These are phyloP conservation scores for Haematococcus lacustris DNA, from an alignment of 139 green algal genomes.

Conservation along the genomic window DNA sequence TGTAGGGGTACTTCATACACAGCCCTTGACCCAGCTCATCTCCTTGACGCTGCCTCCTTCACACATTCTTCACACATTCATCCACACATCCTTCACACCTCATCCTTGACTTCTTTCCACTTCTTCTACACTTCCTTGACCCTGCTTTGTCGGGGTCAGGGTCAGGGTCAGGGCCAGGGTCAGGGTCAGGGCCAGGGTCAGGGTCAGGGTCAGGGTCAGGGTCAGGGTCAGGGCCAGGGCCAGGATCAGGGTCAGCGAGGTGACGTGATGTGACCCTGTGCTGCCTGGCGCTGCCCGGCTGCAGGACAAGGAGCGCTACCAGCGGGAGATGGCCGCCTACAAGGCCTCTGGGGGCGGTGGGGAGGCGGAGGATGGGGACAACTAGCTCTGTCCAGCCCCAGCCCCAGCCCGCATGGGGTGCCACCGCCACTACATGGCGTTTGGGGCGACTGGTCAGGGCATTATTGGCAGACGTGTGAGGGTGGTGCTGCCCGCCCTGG, in stretches of 20 bases:
- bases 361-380: background rate
- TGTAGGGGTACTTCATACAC: background rate
- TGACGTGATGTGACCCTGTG: background rate
- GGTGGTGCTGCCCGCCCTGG: too few relatives aligned
- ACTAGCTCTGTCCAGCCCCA: too few relatives aligned
- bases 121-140: too few relatives aligned
- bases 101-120: background rate
- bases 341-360: slow-evolving; percentile 21
- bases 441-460: too few relatives aligned
- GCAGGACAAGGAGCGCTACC: slow-evolving; percentile 54
- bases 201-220: background rate
- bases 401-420: too few relatives aligned
- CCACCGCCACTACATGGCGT: too few relatives aligned
- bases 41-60: too few relatives aligned
- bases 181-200: background rate
- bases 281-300: too few relatives aligned
- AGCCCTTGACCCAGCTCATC: background rate
- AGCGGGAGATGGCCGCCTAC: slow-evolving; percentile 56
- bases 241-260: too few relatives aligned
- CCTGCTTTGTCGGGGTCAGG: too few relatives aligned
- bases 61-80: background rate
- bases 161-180: background rate
- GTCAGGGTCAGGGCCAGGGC: background rate
- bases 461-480: too few relatives aligned
- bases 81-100: background rate